Percentiles rank a stretch among this genome's conserved stretches.
phyloP scores from a whole-genome alignment of 169 alveolate species.

The Toxoplasma gondii region DNA sequence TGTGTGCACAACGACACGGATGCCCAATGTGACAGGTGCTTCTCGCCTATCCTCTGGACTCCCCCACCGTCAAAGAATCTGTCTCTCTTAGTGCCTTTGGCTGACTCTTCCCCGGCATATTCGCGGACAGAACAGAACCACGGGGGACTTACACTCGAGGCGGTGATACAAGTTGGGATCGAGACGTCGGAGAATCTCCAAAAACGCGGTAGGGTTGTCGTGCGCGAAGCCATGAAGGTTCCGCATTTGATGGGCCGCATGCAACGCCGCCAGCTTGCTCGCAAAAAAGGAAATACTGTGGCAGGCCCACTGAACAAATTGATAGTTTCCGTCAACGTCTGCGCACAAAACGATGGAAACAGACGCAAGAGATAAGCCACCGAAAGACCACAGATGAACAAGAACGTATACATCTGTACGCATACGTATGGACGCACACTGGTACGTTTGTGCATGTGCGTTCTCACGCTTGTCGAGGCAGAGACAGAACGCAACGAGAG shows the following conservation, averaged over 20 bases:
- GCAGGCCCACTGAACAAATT: conserved; percentile 65
- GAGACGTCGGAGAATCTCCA: conserved; percentile 20
- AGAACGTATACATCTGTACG: not conserved
- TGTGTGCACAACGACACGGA: no score
- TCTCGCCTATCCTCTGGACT: no score
- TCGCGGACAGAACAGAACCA: no score
- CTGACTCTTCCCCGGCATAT: no score
- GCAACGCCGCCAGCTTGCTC: conserved; percentile 33
- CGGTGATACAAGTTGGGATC: conserved; percentile 19
- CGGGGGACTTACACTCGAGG: conserved; percentile 16
- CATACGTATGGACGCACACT: not conserved
- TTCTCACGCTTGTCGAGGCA: no score
- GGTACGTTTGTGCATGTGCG: not conserved
- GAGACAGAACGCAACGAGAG: no score
- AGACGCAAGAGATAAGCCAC: not conserved
- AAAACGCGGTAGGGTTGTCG: conserved; percentile 1
- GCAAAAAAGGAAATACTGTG: conserved; percentile 36
- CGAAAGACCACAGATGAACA: not conserved
- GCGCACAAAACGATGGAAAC: not conserved
- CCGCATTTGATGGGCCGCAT: conserved; percentile 7
- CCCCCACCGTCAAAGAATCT: no score
- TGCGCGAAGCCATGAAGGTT: conserved; percentile 13
- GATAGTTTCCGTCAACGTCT: conserved; percentile 42
- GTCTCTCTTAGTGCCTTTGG: no score
- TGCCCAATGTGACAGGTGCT: no score